Conservation (phyloP, 2,329 filamentous ascomycete genomes). For the Monilinia vaccinii-corymbosi region DNA sequence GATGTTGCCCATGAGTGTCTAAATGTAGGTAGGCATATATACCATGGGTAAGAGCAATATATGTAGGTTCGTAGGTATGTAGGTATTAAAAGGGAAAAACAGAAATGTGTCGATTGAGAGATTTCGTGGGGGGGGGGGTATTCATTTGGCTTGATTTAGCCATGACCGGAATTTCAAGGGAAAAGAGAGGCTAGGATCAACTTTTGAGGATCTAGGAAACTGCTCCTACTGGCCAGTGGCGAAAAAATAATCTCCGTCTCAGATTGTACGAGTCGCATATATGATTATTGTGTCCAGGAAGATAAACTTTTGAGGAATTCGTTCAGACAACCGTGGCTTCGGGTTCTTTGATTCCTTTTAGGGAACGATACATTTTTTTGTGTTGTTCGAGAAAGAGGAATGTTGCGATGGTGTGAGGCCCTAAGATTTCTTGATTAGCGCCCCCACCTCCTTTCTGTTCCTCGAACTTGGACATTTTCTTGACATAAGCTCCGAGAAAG, state of each 20-base stretch:
- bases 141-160: not conserved
- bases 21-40: not conserved
- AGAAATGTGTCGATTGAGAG: not conserved
- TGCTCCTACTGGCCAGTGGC: not conserved
- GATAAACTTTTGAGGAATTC: not conserved
- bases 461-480: not conserved
- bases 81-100: not conserved
- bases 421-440: slow-evolving; percentile 22
- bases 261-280: not conserved
- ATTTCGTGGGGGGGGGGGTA: not conserved
- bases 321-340: slow-evolving; percentile 10
- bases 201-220: not conserved
- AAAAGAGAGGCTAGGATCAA: not conserved
- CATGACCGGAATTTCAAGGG: not conserved
- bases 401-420: slow-evolving; percentile 76
- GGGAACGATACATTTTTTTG: slow-evolving; percentile 62
- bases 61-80: not conserved
- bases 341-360: slow-evolving; percentile 30
- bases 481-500: not conserved
- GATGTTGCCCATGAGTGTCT: not conserved
- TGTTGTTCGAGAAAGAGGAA: slow-evolving; percentile 83
- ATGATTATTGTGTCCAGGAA: not conserved
- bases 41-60: not conserved
- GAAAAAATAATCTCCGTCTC: not conserved
- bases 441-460: not conserved